Percentiles rank a stretch among this genome's conserved stretches.
Evolutionary conservation across 1,284 basidiomycete species (phyloP).

Genomic region (Phaffia rhodozyma): DNA sequence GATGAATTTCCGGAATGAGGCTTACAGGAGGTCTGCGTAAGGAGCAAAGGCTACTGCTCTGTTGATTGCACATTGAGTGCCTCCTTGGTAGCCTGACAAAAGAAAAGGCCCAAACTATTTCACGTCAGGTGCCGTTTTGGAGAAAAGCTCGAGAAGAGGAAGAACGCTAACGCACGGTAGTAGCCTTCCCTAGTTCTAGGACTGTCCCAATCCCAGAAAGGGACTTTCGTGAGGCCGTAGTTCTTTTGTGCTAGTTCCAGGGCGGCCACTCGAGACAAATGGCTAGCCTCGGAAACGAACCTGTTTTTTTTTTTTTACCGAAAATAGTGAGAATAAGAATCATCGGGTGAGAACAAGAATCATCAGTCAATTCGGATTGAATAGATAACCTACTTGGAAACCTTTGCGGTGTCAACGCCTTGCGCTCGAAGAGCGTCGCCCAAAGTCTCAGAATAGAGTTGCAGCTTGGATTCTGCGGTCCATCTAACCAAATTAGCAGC

Average conservation of each 20-base stretch:
- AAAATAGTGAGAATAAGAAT: slow-evolving; percentile 21
- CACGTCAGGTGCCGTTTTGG: background rate
- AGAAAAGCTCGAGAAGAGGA: background rate
- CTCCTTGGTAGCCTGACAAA: slow-evolving; percentile 71
- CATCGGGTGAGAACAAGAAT: background rate
- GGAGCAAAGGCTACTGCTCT: slow-evolving; percentile 87
- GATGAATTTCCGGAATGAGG: background rate
- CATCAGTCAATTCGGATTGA: background rate
- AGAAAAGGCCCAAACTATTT: background rate
- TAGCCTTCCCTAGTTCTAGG: slow-evolving; percentile 89
- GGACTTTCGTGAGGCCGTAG: slow-evolving; percentile 53
- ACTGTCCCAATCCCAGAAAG: slow-evolving; percentile 83
- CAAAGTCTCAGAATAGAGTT: slow-evolving; percentile 65
- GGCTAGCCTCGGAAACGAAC: slow-evolving; percentile 40
- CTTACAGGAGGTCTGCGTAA: slow-evolving; percentile 69
- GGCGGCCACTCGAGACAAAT: slow-evolving; percentile 57
- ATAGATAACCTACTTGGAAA: slow-evolving; percentile 25
- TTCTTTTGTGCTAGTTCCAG: slow-evolving; percentile 64
- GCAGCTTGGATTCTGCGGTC: slow-evolving; percentile 61
- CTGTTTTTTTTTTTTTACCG: slow-evolving; percentile 19
- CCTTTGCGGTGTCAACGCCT: slow-evolving; percentile 36
- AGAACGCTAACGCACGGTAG: slow-evolving; percentile 41
- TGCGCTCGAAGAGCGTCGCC: slow-evolving; percentile 59
- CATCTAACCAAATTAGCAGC: slow-evolving; percentile 28
- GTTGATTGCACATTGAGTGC: slow-evolving; percentile 86